Evolutionary conservation across 805 yeast genomes (phyloP).

Genomic region (Metschnikowia continentalis): DNA sequence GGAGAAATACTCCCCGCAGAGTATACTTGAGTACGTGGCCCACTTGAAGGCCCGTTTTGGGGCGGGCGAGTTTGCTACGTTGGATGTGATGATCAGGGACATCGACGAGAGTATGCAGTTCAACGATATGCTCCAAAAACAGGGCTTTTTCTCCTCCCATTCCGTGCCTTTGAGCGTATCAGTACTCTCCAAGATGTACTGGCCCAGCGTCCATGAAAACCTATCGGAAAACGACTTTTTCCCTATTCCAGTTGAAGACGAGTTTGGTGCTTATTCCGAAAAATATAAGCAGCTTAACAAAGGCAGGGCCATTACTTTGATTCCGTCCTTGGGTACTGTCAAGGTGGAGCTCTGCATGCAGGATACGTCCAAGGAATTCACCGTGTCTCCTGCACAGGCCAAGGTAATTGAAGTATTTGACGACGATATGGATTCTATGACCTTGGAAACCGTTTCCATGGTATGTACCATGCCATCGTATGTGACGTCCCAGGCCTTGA

Average conservation of each 20-base stretch:
- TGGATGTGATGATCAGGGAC: conserved; percentile 84
- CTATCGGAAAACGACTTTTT: conserved; percentile 34
- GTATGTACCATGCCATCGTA: conserved; percentile 20
- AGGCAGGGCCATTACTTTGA: conserved; percentile 56
- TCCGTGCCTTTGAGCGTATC: conserved; percentile 21
- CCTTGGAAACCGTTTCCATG: conserved; percentile 21
- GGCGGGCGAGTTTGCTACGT: conserved; percentile 55
- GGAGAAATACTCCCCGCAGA: conserved; percentile 36
- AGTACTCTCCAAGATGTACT: conserved; percentile 70
- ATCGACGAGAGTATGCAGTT: conserved; percentile 51
- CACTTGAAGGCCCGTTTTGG: conserved; percentile 63
- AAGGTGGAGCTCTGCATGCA: conserved; percentile 47
- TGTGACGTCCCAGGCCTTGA: conserved; percentile 27
- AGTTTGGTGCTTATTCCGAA: conserved; percentile 42
- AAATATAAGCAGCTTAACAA: conserved; percentile 43
- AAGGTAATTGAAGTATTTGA: conserved; percentile 52
- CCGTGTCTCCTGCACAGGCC: conserved; percentile 69
- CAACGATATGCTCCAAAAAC: conserved; percentile 35
- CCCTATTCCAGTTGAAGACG: conserved; percentile 47
- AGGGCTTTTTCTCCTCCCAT: background rate
- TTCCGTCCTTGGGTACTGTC: conserved; percentile 61
- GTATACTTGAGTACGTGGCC: conserved; percentile 42
- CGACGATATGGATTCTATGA: conserved; percentile 27
- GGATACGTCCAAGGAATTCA: conserved; percentile 23
- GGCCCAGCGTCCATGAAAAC: conserved; percentile 57